Base-by-base conservation (phyloP, 441 rosid genomes). In the Breynia disticha region DNA sequence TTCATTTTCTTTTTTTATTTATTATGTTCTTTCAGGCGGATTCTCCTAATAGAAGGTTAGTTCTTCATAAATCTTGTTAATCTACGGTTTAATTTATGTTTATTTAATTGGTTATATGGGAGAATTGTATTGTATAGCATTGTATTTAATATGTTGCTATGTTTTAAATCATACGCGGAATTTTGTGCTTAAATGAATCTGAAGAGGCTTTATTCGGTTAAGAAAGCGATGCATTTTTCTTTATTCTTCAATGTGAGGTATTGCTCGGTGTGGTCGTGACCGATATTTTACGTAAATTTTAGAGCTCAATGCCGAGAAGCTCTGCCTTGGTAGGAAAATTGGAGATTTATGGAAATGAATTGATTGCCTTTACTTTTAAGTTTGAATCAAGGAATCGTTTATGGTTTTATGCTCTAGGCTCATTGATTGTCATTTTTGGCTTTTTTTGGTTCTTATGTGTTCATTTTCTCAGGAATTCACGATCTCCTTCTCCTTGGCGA, bases 401-500 rank as follows among this genome's bases (percentile, higher is more conserved):
- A 28, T n/a, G 46, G 15, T 43, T 12, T 35, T 6, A 18, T 17
- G 9, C 16, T 5, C 16, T 48, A 19, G 4, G 16, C 15, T 14
- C 13, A 41, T 41, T 41, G 10, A 41, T 41, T 41, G 44, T 41
- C 13, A 10, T 37, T 20, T 28, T 20, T 41, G 14, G 16, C 19
- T 37, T 4, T 51, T 43, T 12, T 20, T 16, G 11, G 32, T 35
- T 24, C 49, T 37, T 22, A 35, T 53, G 46, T 17, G 10, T 4
- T 54, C 53, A 50, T 20, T 75, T 37, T 41, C 16, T 59, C 64
- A 90, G 98, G 75, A 67, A 65, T 63, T 74, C 86, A 45, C 73
- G 64, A 50, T 82, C 98, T 48, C 86, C 81, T 61, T 83, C 98
- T 1, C 90, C 96, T 1, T 75, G 79, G 72, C 73, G 75, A 68